Evolutionary conservation across 1,284 basidiomycete genomes (phyloP).

Genomic region (Tranzscheliella williamsii): DNA sequence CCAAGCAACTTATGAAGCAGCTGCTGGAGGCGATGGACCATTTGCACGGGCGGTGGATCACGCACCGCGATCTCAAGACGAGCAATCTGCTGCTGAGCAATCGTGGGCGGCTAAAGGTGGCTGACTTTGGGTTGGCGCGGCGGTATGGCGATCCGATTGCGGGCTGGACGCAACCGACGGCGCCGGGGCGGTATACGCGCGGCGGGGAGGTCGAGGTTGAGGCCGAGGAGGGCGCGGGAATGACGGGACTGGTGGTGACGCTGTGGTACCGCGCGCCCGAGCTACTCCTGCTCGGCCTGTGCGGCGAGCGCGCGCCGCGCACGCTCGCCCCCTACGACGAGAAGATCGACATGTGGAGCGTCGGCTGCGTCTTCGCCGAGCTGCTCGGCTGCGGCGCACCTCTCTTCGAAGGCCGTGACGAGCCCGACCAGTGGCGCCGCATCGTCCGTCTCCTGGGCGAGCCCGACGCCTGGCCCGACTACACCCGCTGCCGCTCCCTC

Average conservation of each 20-base stretch:
- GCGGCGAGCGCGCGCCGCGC: neutral
- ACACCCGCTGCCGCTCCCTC: slow-evolving; percentile 74
- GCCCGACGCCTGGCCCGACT: slow-evolving; percentile 89
- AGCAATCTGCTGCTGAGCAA: slow-evolving; percentile 99
- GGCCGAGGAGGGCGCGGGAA: slow-evolving; percentile 67
- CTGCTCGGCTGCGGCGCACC: slow-evolving; percentile 90
- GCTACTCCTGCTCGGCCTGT: slow-evolving; percentile 7
- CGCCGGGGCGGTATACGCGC: neutral
- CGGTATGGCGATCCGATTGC: slow-evolving; percentile 87
- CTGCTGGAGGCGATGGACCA: slow-evolving; percentile 87
- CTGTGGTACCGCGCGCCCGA: slow-evolving; percentile 86
- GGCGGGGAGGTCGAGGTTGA: neutral
- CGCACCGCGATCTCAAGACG: slow-evolving; percentile 96
- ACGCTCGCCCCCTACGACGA: slow-evolving; percentile 33
- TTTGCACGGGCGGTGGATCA: slow-evolving; percentile 94
- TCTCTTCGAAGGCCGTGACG: slow-evolving; percentile 91
- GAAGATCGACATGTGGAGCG: slow-evolving; percentile 70
- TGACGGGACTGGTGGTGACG: slow-evolving; percentile 97
- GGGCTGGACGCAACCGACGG: slow-evolving; percentile 1
- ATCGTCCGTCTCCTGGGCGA: slow-evolving; percentile 89
- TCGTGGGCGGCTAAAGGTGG: slow-evolving; percentile 94
- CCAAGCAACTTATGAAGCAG: slow-evolving; percentile 94
- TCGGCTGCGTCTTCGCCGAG: slow-evolving; percentile 99
- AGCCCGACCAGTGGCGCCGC: slow-evolving; percentile 78
- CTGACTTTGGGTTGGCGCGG: slow-evolving; percentile 94